A percentile compares a stretch with the other conserved stretches of the same genome.
These are phyloP conservation scores for Piloderma croceum DNA, from an alignment of 768 basidiomycete genomes.

Conservation along the genomic window DNA sequence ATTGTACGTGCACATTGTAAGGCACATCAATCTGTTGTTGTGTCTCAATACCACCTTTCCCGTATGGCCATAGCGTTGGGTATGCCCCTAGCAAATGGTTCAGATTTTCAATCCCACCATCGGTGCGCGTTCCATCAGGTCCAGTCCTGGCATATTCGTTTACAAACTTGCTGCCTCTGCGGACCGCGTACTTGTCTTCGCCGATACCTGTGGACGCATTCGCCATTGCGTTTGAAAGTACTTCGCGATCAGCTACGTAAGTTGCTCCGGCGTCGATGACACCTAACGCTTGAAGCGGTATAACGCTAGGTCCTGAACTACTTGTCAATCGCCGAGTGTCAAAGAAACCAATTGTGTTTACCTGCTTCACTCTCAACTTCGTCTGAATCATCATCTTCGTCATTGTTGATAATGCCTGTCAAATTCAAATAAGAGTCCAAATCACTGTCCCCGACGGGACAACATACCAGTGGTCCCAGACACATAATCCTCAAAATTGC, in stretches of 20 bases:
- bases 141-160: conserved; percentile 24
- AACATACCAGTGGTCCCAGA: too few species aligned
- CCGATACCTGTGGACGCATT: conserved; percentile 13
- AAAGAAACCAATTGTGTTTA: too few species aligned
- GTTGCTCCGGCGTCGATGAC: conserved; percentile 17
- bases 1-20: conserved; percentile 23
- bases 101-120: conserved; percentile 19
- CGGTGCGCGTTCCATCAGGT: conserved; percentile 9
- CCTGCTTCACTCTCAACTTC: too few species aligned
- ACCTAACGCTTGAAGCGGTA: conserved; percentile 22
- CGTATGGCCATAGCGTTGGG: conserved; percentile 32
- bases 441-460: too few species aligned
- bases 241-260: conserved; percentile 9
- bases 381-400: too few species aligned
- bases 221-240: conserved; percentile 18
- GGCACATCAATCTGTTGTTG: conserved; percentile 6
- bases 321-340: too few species aligned
- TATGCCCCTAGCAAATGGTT: conserved; percentile 29
- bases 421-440: too few species aligned
- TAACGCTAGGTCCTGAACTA: too few species aligned
- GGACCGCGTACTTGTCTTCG: conserved; percentile 21
- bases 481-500: too few species aligned
- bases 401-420: too few species aligned
- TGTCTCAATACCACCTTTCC: conserved; percentile 28
- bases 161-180: conserved; percentile 18